Evolutionary conservation across 345 rosid species (phyloP), one percentile per base, ranked within the genome.

Genomic region (Sonneratia caseolaris): DNA sequence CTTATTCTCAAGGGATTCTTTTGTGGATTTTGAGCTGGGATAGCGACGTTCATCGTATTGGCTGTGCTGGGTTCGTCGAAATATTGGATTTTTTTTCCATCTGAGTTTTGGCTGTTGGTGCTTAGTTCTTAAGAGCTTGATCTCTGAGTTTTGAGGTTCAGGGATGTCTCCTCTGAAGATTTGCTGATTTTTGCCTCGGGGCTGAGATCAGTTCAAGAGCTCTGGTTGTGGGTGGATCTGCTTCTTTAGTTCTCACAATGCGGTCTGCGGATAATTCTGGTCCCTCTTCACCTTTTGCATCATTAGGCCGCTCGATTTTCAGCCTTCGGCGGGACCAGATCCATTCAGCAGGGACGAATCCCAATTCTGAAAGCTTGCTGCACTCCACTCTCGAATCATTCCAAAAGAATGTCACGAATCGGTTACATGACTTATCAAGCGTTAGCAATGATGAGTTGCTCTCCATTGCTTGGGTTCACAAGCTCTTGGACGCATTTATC

Each of bases 401-500:
- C 69, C 72, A 80, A 21, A 77, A 68, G 38, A 75, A 67, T 69
- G 73, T 83, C 45, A 43, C 76, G 14, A 73, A 76, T 24, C 72
- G 64, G 51, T 75, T 83, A 53, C 64, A 64, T 19, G 80, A 74
- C 19, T 75, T 83, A n/a, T 68, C 72, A 6, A 55, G 36, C 49
- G 85, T 66, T 24, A 22, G 51, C 32, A 66, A 61, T 37, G 77
- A 61, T 59, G 81, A 73, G 37, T 56, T 83, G 76, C 82, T 80
- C 64, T 78, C 86, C 37, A 66, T 75, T 68, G 72, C 68, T 3
- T 83, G 86, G 84, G 68, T 76, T 55, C 21, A 37, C 68, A 80
- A 80, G 67, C 84, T 83, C 68, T 71, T 83, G 68, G 79, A 78
- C 65, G 71, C 76, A 49, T 78, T 76, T 51, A 40, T 76, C 27